A percentile compares a stretch with the other conserved stretches of the same genome.
phyloP scores from a whole-genome alignment of 2,329 filamentous ascomycete species.

The Aspergillus texensis region DNA sequence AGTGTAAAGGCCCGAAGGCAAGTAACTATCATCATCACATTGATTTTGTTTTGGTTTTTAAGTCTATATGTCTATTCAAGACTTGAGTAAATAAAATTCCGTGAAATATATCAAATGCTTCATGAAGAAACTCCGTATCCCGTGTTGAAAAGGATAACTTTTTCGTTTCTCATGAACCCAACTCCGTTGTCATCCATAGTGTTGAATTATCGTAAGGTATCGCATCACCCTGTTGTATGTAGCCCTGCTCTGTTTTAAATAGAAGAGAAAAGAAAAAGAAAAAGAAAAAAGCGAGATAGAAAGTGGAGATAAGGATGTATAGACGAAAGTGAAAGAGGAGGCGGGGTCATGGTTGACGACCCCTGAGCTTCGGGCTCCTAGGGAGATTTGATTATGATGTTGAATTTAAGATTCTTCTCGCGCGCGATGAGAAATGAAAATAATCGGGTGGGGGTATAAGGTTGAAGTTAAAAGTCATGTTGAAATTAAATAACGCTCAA shows the following conservation, averaged over 20 bases:
- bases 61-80: background rate
- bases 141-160: conserved; percentile 33
- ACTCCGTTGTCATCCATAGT: conserved; percentile 28
- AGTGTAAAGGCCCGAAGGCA: background rate
- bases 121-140: conserved; percentile 27
- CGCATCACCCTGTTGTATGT: conserved; percentile 9
- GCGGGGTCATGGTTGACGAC: background rate
- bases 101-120: conserved; percentile 12
- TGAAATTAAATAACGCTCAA: conserved; percentile 43
- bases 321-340: conserved; percentile 1
- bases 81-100: conserved; percentile 11
- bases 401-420: conserved; percentile 20
- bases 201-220: conserved; percentile 25
- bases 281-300: conserved; percentile 13
- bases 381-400: conserved; percentile 19
- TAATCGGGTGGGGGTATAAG: conserved; percentile 37
- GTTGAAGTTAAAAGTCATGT: conserved; percentile 34
- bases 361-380: conserved; percentile 12
- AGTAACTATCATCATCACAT: background rate
- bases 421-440: conserved; percentile 15
- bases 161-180: conserved; percentile 22
- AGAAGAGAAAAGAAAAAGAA: conserved; percentile 8
- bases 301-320: background rate
- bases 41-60: background rate
- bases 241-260: conserved; percentile 5